phyloP scores from a whole-genome alignment of 441 rosid species.

The Breynia disticha region DNA sequence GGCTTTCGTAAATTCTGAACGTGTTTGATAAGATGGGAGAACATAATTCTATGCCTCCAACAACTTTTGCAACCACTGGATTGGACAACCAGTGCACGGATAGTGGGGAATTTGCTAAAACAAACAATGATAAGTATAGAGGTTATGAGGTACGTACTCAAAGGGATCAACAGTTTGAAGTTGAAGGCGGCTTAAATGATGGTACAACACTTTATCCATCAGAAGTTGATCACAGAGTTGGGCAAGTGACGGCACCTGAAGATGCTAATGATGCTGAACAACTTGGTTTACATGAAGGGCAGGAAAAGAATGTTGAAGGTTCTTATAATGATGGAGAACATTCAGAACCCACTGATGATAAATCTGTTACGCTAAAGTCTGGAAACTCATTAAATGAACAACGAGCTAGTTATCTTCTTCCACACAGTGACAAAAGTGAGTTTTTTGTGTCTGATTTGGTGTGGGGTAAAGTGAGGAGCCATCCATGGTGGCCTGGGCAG shows the following conservation, averaged over 20 bases:
- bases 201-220: slow-evolving; percentile 13
- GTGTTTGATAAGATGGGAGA: slow-evolving; percentile 9
- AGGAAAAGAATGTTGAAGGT: slow-evolving; percentile 32
- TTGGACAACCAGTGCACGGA: slow-evolving; percentile 1
- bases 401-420: slow-evolving; percentile 35
- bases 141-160: slow-evolving; percentile 10
- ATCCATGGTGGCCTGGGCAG: slow-evolving; percentile 96
- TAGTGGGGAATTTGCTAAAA: slow-evolving; percentile 9
- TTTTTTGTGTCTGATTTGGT: slow-evolving; percentile 68
- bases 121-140: slow-evolving; percentile 1
- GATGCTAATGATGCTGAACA: slow-evolving; percentile 29
- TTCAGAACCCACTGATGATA: slow-evolving; percentile 13
- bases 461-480: slow-evolving; percentile 68
- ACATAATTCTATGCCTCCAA: slow-evolving; percentile 10
- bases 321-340: neutral
- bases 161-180: slow-evolving; percentile 14
- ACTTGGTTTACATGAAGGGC: slow-evolving; percentile 19
- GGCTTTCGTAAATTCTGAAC: no score
- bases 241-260: slow-evolving; percentile 26
- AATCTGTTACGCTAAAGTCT: slow-evolving; percentile 12
- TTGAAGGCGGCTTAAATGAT: slow-evolving; percentile 19
- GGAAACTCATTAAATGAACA: slow-evolving; percentile 18
- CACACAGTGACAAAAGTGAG: slow-evolving; percentile 27
- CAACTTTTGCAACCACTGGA: slow-evolving; percentile 4
- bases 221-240: slow-evolving; percentile 18